Conservation (phyloP, 2,329 filamentous ascomycete genomes). For the Pseudogymnoascus sp. region DNA sequence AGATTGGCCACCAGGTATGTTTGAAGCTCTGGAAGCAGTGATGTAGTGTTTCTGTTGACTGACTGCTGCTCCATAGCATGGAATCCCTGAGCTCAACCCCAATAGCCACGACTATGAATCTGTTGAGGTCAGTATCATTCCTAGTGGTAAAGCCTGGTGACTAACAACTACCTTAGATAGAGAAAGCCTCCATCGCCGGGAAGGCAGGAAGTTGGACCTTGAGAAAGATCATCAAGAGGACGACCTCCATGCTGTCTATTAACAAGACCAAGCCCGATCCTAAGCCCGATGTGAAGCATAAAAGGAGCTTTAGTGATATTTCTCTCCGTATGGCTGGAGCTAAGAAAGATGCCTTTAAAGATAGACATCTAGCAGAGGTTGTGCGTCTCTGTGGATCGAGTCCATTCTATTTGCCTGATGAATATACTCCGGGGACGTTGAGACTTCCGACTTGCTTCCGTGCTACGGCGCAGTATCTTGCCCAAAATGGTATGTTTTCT, state of each 20-base stretch:
- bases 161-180: conserved; percentile 1
- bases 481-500: conserved; percentile 45
- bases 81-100: conserved; percentile 31
- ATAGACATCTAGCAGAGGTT: conserved; percentile 47
- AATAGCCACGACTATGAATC: conserved; percentile 19
- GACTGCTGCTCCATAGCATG: conserved; percentile 37
- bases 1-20: conserved; percentile 47
- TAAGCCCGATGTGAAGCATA: conserved; percentile 33
- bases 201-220: conserved; percentile 32
- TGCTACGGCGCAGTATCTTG: conserved; percentile 55
- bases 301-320: conserved; percentile 48
- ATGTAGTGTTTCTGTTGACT: neutral
- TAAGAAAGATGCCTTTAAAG: conserved; percentile 38
- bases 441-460: conserved; percentile 57
- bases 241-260: conserved; percentile 28
- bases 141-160: neutral
- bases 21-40: neutral
- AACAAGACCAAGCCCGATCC: conserved; percentile 20
- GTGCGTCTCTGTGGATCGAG: conserved; percentile 56
- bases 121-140: conserved; percentile 15
- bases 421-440: conserved; percentile 49
- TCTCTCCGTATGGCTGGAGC: conserved; percentile 37
- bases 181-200: conserved; percentile 9
- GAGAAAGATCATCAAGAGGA: conserved; percentile 30
- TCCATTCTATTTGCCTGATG: conserved; percentile 49